Evolutionary conservation across 805 yeast genomes (phyloP).

Genomic region (Ogataea naganishii): DNA sequence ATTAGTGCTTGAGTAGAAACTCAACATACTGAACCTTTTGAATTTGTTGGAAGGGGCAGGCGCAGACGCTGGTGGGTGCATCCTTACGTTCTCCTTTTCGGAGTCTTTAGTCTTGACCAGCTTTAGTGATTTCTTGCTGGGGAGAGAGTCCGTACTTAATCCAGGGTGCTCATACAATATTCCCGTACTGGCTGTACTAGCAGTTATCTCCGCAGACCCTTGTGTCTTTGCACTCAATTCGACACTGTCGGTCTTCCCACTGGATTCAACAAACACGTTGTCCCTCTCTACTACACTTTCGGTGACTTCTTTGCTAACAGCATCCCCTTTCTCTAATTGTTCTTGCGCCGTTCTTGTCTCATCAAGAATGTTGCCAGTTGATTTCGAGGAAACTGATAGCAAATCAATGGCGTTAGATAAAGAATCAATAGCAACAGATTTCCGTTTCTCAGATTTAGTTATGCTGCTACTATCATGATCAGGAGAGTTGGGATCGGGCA

Average conservation of each 20-base stretch:
- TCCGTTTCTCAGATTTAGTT: conserved; percentile 18
- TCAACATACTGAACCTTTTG: conserved; percentile 24
- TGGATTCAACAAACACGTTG: conserved; percentile 1
- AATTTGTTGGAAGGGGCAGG: conserved; percentile 13
- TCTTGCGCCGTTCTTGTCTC: not conserved
- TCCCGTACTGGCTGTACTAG: too few species aligned
- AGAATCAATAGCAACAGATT: conserved; percentile 24
- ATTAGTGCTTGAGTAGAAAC: conserved; percentile 15
- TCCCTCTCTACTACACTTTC: not conserved
- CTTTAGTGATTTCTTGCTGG: too few species aligned
- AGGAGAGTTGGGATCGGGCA: not conserved
- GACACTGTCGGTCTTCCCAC: conserved; percentile 1
- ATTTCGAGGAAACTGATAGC: conserved; percentile 15
- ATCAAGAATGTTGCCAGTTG: conserved; percentile 9
- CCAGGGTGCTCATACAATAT: too few species aligned
- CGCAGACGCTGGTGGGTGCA: not conserved
- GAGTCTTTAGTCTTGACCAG: too few species aligned
- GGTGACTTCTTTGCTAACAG: too few species aligned
- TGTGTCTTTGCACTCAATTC: too few species aligned
- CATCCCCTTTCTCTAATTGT: not conserved
- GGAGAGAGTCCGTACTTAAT: too few species aligned
- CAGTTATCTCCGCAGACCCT: too few species aligned
- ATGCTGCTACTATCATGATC: not conserved
- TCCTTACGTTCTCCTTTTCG: conserved; percentile 17
- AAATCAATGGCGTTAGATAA: conserved; percentile 23